Percentiles rank a stretch among this genome's conserved stretches.
Conservation (phyloP, 1,284 basidiomycete genomes). For the Melanopsichium pennsylvanicum region DNA sequence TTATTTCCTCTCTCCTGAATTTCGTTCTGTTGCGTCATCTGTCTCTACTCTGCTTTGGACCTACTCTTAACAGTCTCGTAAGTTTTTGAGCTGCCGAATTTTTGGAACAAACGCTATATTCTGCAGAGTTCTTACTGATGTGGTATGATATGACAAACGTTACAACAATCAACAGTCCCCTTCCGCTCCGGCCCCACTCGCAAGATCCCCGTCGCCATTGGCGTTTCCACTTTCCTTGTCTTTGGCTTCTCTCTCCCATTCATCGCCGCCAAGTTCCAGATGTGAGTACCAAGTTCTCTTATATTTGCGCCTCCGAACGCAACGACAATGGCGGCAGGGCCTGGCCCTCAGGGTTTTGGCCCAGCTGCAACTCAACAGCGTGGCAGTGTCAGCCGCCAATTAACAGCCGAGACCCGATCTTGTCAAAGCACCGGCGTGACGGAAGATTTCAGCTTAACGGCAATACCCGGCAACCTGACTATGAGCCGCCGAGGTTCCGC, state of each 20-base stretch:
- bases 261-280: slow-evolving; percentile 60
- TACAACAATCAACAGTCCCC: slow-evolving; percentile 56
- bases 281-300: no score
- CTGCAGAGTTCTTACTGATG: no score
- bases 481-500: slow-evolving; percentile 52
- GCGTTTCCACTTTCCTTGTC: slow-evolving; percentile 56
- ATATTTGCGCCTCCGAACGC: no score
- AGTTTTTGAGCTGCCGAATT: not conserved
- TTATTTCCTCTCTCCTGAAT: no score
- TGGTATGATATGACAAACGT: no score
- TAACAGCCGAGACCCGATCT: slow-evolving; percentile 13
- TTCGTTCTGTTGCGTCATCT: no score
- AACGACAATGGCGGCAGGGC: no score
- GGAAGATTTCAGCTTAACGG: slow-evolving; percentile 13
- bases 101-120: no score
- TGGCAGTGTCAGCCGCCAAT: slow-evolving; percentile 13
- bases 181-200: slow-evolving; percentile 59
- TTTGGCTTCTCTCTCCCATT: slow-evolving; percentile 59
- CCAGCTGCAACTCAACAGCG: not conserved
- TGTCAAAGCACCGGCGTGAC: slow-evolving; percentile 25
- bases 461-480: slow-evolving; percentile 22
- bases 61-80: slow-evolving; percentile 30
- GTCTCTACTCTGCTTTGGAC: no score
- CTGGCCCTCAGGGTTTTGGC: no score
- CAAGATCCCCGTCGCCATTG: slow-evolving; percentile 56